Conservation (phyloP, 495 filamentous ascomycete genomes). For the Apodospora peruviana region DNA sequence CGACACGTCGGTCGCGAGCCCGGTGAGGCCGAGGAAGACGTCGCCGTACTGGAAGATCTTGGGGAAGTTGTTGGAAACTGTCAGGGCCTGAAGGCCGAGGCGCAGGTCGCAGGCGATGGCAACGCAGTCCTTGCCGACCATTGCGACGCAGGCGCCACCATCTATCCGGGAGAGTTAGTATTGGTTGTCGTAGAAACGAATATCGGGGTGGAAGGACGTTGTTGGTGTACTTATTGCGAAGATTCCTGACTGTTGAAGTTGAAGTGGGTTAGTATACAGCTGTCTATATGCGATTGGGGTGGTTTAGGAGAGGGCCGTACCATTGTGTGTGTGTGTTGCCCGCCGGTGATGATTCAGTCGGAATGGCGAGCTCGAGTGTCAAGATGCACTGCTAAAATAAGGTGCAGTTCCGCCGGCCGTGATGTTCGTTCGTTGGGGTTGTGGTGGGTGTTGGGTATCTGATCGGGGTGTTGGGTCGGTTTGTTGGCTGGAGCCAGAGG, state of each 20-base stretch:
- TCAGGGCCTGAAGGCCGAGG: constrained; percentile 92
- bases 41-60: constrained; percentile 98
- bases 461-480: no score
- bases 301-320: constrained; percentile 6
- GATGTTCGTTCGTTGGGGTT: no score
- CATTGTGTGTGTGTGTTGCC: constrained; percentile 20
- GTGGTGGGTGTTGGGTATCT: no score
- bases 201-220: not conserved
- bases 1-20: constrained; percentile 89
- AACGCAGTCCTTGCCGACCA: constrained; percentile 99
- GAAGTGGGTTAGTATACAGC: constrained; percentile 12
- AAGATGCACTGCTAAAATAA: no score
- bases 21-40: constrained; percentile 94
- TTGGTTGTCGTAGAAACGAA: constrained; percentile 5
- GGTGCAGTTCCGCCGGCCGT: no score
- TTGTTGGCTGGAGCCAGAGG: no score
- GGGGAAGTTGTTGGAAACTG: constrained; percentile 98
- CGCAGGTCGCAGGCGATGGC: constrained; percentile 99
- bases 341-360: not conserved
- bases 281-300: not conserved
- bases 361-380: not conserved
- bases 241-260: constrained; percentile 56
- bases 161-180: constrained; percentile 44
- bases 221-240: constrained; percentile 77
- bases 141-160: constrained; percentile 93